Evolutionary conservation across 2,329 filamentous ascomycete species (phyloP), one percentile per base, ranked within the genome.

Genomic region (Diaporthe citriasiana): DNA sequence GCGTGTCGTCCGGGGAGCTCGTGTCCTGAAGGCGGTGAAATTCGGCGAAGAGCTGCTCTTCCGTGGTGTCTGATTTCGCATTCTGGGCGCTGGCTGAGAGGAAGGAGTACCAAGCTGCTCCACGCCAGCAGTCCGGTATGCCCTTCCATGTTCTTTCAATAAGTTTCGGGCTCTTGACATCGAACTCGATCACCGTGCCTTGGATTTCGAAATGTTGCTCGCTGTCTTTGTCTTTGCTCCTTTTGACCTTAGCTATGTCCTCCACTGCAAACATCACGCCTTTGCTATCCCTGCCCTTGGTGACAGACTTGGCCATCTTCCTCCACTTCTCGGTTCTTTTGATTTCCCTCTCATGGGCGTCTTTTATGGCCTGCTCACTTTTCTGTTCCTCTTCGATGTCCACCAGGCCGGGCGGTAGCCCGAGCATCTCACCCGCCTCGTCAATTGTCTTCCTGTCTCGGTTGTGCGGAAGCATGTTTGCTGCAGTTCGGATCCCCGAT

Each of bases 121-220:
- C 91, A 69, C 97, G 93, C 97, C 97, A 99, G 76, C 95, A 92
- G 83, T 99, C 97, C 0, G 97, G 97, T 76, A 99, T 98, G 40
- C 97, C 97, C 82, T 99, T 99, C 97, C 97, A 99, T 1, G 95
- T 97, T 72, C 97, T 91, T 77, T 95, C 93, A 74, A 98, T 92
- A 56, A 99, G 87, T 82, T 98, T 95, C n/a, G 93, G 88, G 81
- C 93, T 94, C 76, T 89, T 91, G 50, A 90, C 89, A 82, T 98
- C 95, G 81, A 98, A 98, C 71, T 95, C 93, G 79, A 91, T 92
- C 75, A 90, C 84, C 84, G 90, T 91, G 65, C 90, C 90, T 81
- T 89, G 85, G 42, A 88, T 87, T 73, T 88, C 84, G 40, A 81
- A 84, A 50, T 86, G 87, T 86, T 90, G 71, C 89, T 87, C 90